phyloP scores from a whole-genome alignment of 2,329 filamentous ascomycete species.

The Lachnellula cervina region DNA sequence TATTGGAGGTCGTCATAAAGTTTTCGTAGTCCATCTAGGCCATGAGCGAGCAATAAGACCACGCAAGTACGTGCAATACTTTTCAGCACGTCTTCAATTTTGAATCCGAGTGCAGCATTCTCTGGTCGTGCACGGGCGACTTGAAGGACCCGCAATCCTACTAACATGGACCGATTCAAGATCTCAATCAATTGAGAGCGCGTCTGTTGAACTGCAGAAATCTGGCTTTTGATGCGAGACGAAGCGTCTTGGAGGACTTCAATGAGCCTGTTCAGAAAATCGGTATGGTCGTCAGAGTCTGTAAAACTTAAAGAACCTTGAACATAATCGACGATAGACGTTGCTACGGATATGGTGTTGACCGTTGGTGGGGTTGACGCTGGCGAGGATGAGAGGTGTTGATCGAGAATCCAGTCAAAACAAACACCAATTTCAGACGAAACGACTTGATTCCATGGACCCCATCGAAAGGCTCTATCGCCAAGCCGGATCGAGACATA shows the following conservation, averaged over 20 bases:
- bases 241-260: conserved; percentile 27
- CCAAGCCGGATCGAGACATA: conserved; percentile 43
- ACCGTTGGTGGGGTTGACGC: background rate
- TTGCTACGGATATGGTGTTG: conserved; percentile 12
- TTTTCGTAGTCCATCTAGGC: conserved; percentile 40
- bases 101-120: conserved; percentile 23
- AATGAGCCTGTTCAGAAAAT: conserved; percentile 27
- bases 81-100: conserved; percentile 46
- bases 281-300: conserved; percentile 5
- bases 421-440: conserved; percentile 59
- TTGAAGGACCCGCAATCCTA: conserved; percentile 37
- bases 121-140: conserved; percentile 35
- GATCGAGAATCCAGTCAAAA: conserved; percentile 54
- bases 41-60: conserved; percentile 38
- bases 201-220: background rate
- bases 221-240: conserved; percentile 4
- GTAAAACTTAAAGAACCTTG: conserved; percentile 23
- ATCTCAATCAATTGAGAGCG: conserved; percentile 13
- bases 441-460: conserved; percentile 49
- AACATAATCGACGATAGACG: conserved; percentile 28
- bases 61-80: conserved; percentile 37
- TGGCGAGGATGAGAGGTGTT: conserved; percentile 21
- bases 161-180: conserved; percentile 28
- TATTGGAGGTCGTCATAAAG: conserved; percentile 47
- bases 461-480: conserved; percentile 49